Evolutionary conservation across 768 basidiomycete genomes (phyloP).

Genomic region (Heimioporus sp.): DNA sequence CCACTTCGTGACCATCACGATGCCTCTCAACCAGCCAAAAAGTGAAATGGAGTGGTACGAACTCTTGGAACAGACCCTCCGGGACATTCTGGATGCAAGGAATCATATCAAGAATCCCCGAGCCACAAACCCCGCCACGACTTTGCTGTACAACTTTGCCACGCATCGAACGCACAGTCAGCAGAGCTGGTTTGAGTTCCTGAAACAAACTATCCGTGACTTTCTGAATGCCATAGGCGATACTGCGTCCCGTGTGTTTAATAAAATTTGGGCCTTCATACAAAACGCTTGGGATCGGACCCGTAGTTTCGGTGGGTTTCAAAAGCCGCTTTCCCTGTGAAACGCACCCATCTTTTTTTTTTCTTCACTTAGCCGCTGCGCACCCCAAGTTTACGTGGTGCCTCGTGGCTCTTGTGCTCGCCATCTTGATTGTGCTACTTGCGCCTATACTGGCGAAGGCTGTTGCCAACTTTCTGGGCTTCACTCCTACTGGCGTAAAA

Average conservation of each 20-base stretch:
- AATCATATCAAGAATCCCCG: no score
- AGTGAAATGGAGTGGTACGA: no score
- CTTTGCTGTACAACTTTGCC: no score
- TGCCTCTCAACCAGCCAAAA: no score
- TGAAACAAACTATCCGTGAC: background rate
- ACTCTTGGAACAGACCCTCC: no score
- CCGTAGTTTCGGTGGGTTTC: no score
- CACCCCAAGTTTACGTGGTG: background rate
- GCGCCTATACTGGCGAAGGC: background rate
- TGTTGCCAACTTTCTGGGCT: background rate
- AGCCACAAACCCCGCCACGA: no score
- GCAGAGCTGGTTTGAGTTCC: background rate
- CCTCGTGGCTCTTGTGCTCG: background rate
- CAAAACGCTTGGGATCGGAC: no score
- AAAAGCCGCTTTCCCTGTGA: no score
- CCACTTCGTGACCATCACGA: no score
- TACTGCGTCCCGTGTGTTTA: background rate
- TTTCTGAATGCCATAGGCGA: rapidly evolving
- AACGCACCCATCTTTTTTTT: no score
- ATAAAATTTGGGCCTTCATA: rapidly evolving
- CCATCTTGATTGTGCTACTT: background rate
- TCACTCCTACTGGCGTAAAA: background rate
- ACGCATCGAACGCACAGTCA: background rate
- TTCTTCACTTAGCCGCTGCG: background rate
- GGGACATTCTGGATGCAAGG: no score